Evolutionary conservation across 1,284 basidiomycete species (phyloP), one percentile per base, ranked within the genome.

Genomic region (Cryptococcus maquisensis): DNA sequence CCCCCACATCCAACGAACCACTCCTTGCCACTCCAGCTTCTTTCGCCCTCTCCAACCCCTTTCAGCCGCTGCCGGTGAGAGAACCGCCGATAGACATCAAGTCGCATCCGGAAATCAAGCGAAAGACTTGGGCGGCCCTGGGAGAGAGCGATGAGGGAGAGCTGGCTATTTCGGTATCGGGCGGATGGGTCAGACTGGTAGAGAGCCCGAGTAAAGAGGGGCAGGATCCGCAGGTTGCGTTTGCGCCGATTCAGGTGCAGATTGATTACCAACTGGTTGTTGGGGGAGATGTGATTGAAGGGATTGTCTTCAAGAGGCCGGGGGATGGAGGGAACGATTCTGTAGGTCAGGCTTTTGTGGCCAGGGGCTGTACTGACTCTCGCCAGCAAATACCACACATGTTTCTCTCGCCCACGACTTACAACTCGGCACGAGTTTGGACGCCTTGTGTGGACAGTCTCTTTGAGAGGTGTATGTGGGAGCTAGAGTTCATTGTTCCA

Each of bases 381-480:
- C 56, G 62, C 51, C 26, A 93, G 89, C 86, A 90, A 64, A 84
- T 91, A 55, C 94, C 94, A 28, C 96, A 98, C 75, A 85, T 89
- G 52, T 98, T 88, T 69, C 93, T 93, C 3, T 88, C 87, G 3
- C 86, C 93, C 0, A 88, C 90, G 0, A 88, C 88, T 3, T 86
- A 91, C 5, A 91, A 96, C 68, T 83, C 90, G 12, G 91, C 95
- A 8, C 81, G 96, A 63, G 92, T 90, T 66, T 99, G 96, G 96
- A 87, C 98, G 10, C 96, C 96, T 4, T 99, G 96, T 66, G 78
- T 98, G 13, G 96, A 99, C 74, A 90, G 85, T 69, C 76, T 95
- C 13, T 97, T 92, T 90, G 95, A 97, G 75, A 86, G 91, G 67
- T 97, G 90, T 68, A 96, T 95, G 3, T 99, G 96, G 96, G 96